Evolutionary conservation across 73 alveolate genomes (phyloP).

Genomic region (Uronychia binucleata): DNA sequence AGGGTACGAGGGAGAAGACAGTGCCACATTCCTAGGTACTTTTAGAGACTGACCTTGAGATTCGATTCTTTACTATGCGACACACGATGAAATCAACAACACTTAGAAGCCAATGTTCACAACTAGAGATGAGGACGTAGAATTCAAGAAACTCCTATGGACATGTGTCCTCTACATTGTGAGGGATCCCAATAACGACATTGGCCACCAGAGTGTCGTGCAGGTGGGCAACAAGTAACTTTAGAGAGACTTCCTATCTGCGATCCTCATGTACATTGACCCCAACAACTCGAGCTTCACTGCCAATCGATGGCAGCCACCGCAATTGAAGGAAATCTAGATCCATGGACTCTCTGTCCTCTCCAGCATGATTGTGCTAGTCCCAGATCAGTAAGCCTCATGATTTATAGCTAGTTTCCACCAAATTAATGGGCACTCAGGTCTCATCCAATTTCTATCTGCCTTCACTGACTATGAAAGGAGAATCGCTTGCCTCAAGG

Average conservation of each 20-base stretch:
- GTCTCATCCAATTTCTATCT: conserved; percentile 76
- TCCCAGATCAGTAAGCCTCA: conserved; percentile 91
- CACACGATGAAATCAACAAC: conserved; percentile 90
- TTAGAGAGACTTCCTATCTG: conserved; percentile 81
- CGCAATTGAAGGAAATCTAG: conserved; percentile 91
- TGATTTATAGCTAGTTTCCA: too few relatives aligned
- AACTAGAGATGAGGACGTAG: conserved; percentile 96
- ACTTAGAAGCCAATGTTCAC: conserved; percentile 84
- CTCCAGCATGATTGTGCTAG: conserved; percentile 69
- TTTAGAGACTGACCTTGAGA: too few relatives aligned
- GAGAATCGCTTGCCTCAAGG: conserved; percentile 77
- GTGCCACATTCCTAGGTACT: conserved; percentile 80
- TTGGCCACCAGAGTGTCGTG: conserved; percentile 65
- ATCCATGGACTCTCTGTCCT: conserved; percentile 63
- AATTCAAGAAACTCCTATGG: conserved; percentile 94
- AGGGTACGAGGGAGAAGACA: conserved; percentile 60
- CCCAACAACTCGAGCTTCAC: conserved; percentile 83
- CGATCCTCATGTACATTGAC: conserved; percentile 91
- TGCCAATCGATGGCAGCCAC: conserved; percentile 94
- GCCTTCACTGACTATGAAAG: conserved; percentile 85
- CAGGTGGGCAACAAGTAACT: too few relatives aligned
- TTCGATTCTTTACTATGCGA: conserved; percentile 83
- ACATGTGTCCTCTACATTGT: conserved; percentile 82
- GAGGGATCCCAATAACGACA: conserved; percentile 69
- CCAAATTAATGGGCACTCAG: conserved; percentile 76